Evolutionary conservation across 2,329 filamentous ascomycete species (phyloP).

Genomic region (Aspergillus fructus): DNA sequence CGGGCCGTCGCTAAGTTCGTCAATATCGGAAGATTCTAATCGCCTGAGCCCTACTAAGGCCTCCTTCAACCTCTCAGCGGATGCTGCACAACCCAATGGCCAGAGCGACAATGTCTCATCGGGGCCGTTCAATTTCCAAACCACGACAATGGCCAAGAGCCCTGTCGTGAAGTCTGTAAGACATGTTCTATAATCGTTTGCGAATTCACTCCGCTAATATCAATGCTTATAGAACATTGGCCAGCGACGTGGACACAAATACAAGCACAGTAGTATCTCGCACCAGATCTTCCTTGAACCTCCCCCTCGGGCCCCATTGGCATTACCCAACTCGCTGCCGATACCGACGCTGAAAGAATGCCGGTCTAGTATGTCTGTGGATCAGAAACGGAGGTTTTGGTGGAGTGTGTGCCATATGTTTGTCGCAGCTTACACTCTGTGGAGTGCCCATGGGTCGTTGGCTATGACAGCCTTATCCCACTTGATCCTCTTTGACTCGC

Average conservation of each 20-base stretch:
- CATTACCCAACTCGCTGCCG: constrained; percentile 86
- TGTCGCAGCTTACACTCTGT: constrained; percentile 80
- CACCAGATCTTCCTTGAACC: constrained; percentile 97
- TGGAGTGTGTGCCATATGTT: constrained; percentile 90
- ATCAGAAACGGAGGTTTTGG: constrained; percentile 77
- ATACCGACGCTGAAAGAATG: constrained; percentile 88
- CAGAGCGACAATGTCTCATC: constrained; percentile 35
- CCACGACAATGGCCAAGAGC: constrained; percentile 70
- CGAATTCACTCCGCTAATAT: constrained; percentile 11
- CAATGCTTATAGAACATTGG: constrained; percentile 69
- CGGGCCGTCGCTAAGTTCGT: constrained; percentile 23
- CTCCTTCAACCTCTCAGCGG: constrained; percentile 35
- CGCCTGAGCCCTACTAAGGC: constrained; percentile 35
- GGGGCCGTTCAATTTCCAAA: constrained; percentile 89
- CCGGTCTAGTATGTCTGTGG: constrained; percentile 82
- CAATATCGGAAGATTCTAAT: constrained; percentile 23
- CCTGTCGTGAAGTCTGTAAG: constrained; percentile 71
- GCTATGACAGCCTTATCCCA: constrained; percentile 91
- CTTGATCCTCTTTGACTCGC: constrained; percentile 90
- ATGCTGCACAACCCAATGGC: constrained; percentile 28
- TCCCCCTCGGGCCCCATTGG: constrained; percentile 77
- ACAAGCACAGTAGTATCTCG: constrained; percentile 94
- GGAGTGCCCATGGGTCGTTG: constrained; percentile 79
- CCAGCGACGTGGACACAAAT: constrained; percentile 90
- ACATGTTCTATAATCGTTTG: neutral